Evolutionary conservation across 768 basidiomycete species (phyloP).

Genomic region (Gymnopilus dilepis): DNA sequence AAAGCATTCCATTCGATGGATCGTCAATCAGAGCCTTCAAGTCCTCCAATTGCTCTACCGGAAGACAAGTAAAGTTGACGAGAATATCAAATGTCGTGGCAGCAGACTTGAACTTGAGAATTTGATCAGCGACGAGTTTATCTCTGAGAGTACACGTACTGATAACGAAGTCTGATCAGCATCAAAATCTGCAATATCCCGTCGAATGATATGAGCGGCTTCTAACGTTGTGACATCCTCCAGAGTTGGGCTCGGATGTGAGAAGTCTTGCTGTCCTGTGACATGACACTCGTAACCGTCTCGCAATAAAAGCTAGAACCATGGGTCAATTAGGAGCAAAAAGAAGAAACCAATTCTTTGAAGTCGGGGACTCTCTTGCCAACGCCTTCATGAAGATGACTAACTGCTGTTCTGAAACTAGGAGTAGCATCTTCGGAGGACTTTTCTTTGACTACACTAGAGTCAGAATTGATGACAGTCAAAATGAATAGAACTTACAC

Average conservation of each 20-base stretch:
- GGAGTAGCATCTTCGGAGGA: slow-evolving; percentile 6
- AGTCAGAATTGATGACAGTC: neutral
- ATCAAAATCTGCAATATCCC: slow-evolving; percentile 13
- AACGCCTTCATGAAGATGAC: neutral
- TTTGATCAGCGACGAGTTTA: neutral
- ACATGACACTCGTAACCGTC: slow-evolving; percentile 18
- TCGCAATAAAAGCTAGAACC: slow-evolving; percentile 14
- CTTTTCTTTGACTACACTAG: slow-evolving; percentile 13
- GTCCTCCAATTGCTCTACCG: slow-evolving; percentile 8
- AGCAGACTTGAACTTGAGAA: slow-evolving; percentile 19
- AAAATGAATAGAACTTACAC: slow-evolving; percentile 17
- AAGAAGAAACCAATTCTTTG: neutral
- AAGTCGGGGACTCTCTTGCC: neutral
- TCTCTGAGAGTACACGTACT: slow-evolving; percentile 6
- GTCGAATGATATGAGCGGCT: slow-evolving; percentile 13
- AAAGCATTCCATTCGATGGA: slow-evolving; percentile 17
- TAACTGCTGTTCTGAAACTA: neutral
- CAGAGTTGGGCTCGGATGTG: slow-evolving; percentile 13
- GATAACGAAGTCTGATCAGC: slow-evolving; percentile 7
- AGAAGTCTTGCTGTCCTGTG: slow-evolving; percentile 8
- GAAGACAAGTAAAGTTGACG: slow-evolving; percentile 15
- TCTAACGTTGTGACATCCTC: neutral
- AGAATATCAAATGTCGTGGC: slow-evolving; percentile 17
- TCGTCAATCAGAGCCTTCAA: slow-evolving; percentile 7
- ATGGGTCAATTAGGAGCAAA: neutral